These are phyloP conservation scores for Macadamia tetraphylla DNA, from an alignment of 164 flowering plant genomes.

Conservation along the genomic window DNA sequence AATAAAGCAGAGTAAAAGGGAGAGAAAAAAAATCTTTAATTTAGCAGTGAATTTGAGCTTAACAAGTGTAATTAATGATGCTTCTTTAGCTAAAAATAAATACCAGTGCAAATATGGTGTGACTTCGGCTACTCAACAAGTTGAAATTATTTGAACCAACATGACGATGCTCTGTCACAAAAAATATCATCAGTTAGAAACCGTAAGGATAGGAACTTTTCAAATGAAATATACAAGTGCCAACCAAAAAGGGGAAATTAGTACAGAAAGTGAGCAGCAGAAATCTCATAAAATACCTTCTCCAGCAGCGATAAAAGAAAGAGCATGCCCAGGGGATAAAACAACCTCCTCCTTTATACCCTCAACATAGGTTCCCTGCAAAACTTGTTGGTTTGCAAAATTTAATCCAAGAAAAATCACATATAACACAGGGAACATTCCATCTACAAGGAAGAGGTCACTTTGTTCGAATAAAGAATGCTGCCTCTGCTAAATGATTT, in stretches of 20 bases:
- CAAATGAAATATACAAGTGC: background rate
- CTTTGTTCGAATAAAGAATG: background rate
- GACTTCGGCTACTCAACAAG: constrained; percentile 92
- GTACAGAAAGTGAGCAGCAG: too few species aligned
- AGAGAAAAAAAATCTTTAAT: background rate
- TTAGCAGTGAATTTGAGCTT: background rate
- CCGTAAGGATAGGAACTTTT: background rate
- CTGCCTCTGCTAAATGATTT: background rate
- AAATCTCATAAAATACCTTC: constrained; percentile 53
- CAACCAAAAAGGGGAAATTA: background rate
- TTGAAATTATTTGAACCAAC: constrained; percentile 97
- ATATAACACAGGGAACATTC: background rate
- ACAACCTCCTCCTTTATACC: constrained; percentile 99
- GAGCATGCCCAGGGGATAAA: constrained; percentile 97
- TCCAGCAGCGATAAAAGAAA: constrained; percentile 98
- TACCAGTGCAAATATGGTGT: constrained; percentile 95
- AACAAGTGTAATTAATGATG: background rate
- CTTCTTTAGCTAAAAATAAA: constrained; percentile 3
- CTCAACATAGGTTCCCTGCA: constrained; percentile 97
- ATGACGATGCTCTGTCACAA: constrained; percentile 89
- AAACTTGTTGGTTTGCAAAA: background rate
- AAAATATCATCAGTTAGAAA: constrained; percentile 13
- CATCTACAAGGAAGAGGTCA: background rate
- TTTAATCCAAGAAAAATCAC: background rate
- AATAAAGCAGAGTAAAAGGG: too few species aligned